These are phyloP conservation scores for Podaxis sp. DNA, from an alignment of 768 basidiomycete species.

Conservation along the genomic window DNA sequence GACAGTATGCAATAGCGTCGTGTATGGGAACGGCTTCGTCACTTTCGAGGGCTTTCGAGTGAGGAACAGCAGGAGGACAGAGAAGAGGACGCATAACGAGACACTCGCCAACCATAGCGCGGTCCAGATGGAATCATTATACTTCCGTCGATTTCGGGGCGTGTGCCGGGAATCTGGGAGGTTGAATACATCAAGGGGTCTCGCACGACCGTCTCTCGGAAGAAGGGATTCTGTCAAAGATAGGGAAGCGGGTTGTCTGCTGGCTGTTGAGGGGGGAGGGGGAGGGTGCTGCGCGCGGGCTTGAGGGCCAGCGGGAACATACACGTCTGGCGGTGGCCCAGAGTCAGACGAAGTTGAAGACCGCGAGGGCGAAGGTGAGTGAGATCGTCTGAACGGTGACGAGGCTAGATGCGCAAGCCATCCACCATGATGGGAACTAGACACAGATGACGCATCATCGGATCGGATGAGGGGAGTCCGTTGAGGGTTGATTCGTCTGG, in stretches of 20 bases:
- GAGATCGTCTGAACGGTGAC: constrained; percentile 39
- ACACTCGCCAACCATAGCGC: constrained; percentile 62
- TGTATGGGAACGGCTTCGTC: constrained; percentile 53
- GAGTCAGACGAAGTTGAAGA: constrained; percentile 44
- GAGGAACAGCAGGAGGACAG: constrained; percentile 64
- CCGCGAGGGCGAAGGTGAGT: constrained; percentile 36
- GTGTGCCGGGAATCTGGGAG: constrained; percentile 74
- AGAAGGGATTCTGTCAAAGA: constrained; percentile 80
- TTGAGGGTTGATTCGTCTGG: constrained; percentile 29
- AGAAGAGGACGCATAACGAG: constrained; percentile 58
- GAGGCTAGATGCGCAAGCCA: constrained; percentile 80
- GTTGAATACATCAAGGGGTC: constrained; percentile 69
- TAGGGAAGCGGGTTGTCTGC: constrained; percentile 46
- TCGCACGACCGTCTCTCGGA: constrained; percentile 64
- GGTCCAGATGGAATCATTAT: constrained; percentile 74
- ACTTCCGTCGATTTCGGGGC: constrained; percentile 63
- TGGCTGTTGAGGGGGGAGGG: constrained; percentile 39
- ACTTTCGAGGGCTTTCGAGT: constrained; percentile 41
- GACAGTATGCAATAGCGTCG: constrained; percentile 72
- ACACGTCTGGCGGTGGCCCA: constrained; percentile 42
- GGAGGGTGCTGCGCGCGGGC: constrained; percentile 33
- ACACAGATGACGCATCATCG: constrained; percentile 30
- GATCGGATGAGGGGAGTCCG: constrained; percentile 36
- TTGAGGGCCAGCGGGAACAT: constrained; percentile 28
- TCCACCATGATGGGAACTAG: constrained; percentile 42